phyloP scores from a whole-genome alignment of 345 rosid genomes.

The Moringa oleifera region DNA sequence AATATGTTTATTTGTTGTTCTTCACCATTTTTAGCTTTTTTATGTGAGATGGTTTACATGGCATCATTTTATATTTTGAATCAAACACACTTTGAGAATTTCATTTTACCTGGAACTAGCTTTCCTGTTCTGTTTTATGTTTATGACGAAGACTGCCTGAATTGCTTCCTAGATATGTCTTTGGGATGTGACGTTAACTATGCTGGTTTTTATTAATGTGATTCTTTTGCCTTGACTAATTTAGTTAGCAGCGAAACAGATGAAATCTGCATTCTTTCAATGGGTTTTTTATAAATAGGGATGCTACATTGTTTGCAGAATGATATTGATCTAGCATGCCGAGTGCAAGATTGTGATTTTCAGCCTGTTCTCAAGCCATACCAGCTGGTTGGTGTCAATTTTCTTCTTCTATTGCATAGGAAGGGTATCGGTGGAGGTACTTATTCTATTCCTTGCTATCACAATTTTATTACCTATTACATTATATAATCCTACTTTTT shows the following conservation, averaged over 20 bases:
- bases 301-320: conserved; percentile 30
- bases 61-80: too few species aligned
- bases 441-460: conserved; percentile 3
- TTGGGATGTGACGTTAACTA: too few species aligned
- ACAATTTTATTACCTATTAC: background rate
- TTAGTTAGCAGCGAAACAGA: background rate
- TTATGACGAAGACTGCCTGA: too few species aligned
- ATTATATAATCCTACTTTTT: background rate
- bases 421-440: conserved; percentile 92
- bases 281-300: conserved; percentile 1
- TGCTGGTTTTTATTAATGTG: too few species aligned
- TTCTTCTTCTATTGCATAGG: conserved; percentile 83
- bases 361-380: conserved; percentile 92
- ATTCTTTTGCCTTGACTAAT: background rate
- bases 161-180: too few species aligned
- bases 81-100: too few species aligned
- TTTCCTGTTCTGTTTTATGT: too few species aligned
- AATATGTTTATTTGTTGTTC: too few species aligned
- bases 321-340: conserved; percentile 82
- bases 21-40: too few species aligned
- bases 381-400: conserved; percentile 92
- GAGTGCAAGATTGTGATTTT: conserved; percentile 60
- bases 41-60: too few species aligned
- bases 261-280: background rate
- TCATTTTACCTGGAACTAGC: too few species aligned